Base-by-base conservation (phyloP, 2,329 filamentous ascomycete genomes). In the Fusarium luffae region DNA sequence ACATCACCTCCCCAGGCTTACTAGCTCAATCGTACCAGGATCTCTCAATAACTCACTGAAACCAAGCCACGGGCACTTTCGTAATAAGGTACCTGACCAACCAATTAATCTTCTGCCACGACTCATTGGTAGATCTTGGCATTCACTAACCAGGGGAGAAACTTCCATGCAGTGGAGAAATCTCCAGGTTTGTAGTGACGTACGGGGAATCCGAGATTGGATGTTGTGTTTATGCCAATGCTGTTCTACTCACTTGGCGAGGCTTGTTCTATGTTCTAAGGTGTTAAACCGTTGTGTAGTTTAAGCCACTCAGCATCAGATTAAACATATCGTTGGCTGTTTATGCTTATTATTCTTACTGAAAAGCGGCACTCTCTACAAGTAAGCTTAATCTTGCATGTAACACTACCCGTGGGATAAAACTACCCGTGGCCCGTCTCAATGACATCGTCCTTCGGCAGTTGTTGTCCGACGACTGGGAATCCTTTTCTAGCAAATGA, bases 51-150 rank as follows among this genome's bases (percentile, higher is more conserved):
- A 49, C 54, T 51, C 12, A 34, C 27, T 23, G 23, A 16, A 34
- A 21, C 63, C 64, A 44, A 67, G 64, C 65, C 65, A 68, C 65
- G 65, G 48, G 48, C 59, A 68, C 54, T 37, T 37, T 68, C 65
- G 65, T 64, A 68, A 68, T 68, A 46, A 68, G 67, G 43, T 12
- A 34, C 40, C 14, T 23, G 5, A 5, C 16, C 8, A 23, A 14
- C 60, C 50, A 66, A 64, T 65, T 65, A 54, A 65, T 51, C 40
- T 25, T 54, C 34, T 66, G 54, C 42, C 49, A 60, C 63, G 63
- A 66, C 54, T 60, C 61, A 59, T 41, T 27, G 18, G 18, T 37
- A n/a, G 34, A 37, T 37, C 34, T 37, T 37, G 34, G 34, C 34
- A 49, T 54, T 68, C 68, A 70, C 62, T 48, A 19, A 40, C 43